These are phyloP conservation scores for Trametes sanguinea DNA, from an alignment of 768 basidiomycete genomes.

Conservation along the genomic window DNA sequence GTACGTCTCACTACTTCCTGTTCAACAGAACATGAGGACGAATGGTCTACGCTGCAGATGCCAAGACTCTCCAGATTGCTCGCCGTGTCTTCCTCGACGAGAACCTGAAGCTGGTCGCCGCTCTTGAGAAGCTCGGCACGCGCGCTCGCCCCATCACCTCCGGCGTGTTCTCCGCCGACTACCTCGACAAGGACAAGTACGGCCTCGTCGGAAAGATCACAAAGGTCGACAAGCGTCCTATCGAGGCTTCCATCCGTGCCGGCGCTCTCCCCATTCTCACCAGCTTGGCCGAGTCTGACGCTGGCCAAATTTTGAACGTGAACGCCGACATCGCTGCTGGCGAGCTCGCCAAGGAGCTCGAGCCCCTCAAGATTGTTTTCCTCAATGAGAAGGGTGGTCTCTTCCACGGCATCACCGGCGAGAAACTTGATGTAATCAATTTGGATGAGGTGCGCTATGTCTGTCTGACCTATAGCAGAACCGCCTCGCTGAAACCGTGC, in stretches of 20 bases:
- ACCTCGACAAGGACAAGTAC: slow-evolving; percentile 93
- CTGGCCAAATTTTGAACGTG: slow-evolving; percentile 99
- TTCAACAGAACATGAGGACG: not conserved
- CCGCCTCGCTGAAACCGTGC: not conserved
- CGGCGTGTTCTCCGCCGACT: slow-evolving; percentile 96
- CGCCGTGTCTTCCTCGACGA: slow-evolving; percentile 97
- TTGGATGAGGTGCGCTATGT: slow-evolving; percentile 77
- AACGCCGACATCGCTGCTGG: slow-evolving; percentile 99
- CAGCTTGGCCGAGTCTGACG: slow-evolving; percentile 88
- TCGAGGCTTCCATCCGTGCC: slow-evolving; percentile 95
- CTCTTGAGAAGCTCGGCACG: slow-evolving; percentile 92
- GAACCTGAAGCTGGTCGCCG: slow-evolving; percentile 91
- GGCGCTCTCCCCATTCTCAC: slow-evolving; percentile 96
- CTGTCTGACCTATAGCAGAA: not conserved
- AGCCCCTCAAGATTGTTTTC: slow-evolving; percentile 98
- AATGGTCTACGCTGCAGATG: slow-evolving; percentile 50
- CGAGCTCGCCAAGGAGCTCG: slow-evolving; percentile 95
- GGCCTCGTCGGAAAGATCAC: slow-evolving; percentile 96
- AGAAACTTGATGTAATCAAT: slow-evolving; percentile 96
- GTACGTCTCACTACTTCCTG: slow-evolving; percentile 41
- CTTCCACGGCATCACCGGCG: slow-evolving; percentile 95
- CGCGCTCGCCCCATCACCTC: slow-evolving; percentile 97
- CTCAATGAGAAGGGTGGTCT: slow-evolving; percentile 98
- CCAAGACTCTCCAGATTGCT: slow-evolving; percentile 92
- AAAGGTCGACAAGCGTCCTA: slow-evolving; percentile 90